phyloP scores from a whole-genome alignment of 1,284 basidiomycete genomes.

The Rhodotorula sp. region DNA sequence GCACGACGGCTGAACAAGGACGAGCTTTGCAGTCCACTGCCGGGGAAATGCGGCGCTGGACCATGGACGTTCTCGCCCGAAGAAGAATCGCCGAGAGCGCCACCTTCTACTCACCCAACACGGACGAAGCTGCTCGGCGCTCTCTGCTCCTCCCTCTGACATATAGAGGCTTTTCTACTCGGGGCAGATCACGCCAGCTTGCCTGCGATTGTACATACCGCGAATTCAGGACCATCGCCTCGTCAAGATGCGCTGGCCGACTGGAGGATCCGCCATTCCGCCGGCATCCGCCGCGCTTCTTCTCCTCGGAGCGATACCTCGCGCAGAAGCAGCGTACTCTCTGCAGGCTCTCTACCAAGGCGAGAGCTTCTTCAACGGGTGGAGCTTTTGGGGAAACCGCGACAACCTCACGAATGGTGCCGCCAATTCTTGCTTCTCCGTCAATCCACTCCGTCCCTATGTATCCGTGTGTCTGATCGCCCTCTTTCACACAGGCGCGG shows the following conservation, averaged over 20 bases:
- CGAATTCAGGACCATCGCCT: no score
- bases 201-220: no score
- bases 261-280: not conserved
- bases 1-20: no score
- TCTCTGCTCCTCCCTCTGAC: no score
- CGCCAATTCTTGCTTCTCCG: not conserved
- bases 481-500: not conserved
- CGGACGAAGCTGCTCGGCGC: no score
- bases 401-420: constrained; percentile 34
- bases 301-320: not conserved
- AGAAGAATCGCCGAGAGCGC: not conserved
- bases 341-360: constrained; percentile 18
- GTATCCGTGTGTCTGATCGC: not conserved
- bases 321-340: constrained; percentile 10
- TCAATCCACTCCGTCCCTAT: no score
- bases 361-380: constrained; percentile 27
- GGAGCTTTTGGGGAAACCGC: constrained; percentile 23
- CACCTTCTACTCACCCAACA: not conserved
- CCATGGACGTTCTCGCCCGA: no score
- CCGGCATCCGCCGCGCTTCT: not conserved
- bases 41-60: no score
- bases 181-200: no score
- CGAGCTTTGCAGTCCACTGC: no score
- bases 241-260: not conserved
- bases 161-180: no score